phyloP scores from a whole-genome alignment of 768 basidiomycete genomes.

The Boletus sensibilis region DNA sequence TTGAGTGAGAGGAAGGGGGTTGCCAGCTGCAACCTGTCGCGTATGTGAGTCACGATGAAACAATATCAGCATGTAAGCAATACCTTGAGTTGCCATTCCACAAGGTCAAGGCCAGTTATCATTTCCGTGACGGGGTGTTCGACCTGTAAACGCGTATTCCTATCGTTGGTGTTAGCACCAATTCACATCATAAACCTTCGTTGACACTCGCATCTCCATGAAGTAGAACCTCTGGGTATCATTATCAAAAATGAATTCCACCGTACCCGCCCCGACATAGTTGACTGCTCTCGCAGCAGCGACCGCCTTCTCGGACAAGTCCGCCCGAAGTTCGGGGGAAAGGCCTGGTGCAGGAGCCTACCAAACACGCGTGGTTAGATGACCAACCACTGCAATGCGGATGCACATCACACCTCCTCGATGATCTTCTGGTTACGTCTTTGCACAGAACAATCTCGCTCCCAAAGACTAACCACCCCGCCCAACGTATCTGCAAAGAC shows the following conservation, averaged over 20 bases:
- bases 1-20: constrained; percentile 77
- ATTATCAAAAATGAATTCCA: constrained; percentile 97
- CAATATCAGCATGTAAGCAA: neutral
- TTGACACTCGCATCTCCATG: constrained; percentile 80
- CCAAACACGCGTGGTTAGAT: neutral
- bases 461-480: constrained; percentile 92
- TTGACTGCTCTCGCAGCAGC: constrained; percentile 91
- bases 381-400: neutral
- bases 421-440: constrained; percentile 94
- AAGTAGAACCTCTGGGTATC: constrained; percentile 86
- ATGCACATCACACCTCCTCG: constrained; percentile 58
- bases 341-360: constrained; percentile 92
- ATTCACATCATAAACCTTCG: neutral
- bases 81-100: constrained; percentile 93
- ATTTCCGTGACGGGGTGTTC: constrained; percentile 95
- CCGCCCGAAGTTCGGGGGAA: constrained; percentile 70
- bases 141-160: constrained; percentile 85
- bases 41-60: neutral
- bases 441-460: constrained; percentile 91
- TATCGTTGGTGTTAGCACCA: constrained; percentile 25
- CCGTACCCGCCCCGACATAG: constrained; percentile 89
- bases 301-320: constrained; percentile 82
- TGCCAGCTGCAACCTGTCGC: constrained; percentile 79
- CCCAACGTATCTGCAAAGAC: constrained; percentile 85
- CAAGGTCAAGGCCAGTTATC: constrained; percentile 91